phyloP scores from a whole-genome alignment of 768 basidiomycete species.

The Suillus cothurnatus region DNA sequence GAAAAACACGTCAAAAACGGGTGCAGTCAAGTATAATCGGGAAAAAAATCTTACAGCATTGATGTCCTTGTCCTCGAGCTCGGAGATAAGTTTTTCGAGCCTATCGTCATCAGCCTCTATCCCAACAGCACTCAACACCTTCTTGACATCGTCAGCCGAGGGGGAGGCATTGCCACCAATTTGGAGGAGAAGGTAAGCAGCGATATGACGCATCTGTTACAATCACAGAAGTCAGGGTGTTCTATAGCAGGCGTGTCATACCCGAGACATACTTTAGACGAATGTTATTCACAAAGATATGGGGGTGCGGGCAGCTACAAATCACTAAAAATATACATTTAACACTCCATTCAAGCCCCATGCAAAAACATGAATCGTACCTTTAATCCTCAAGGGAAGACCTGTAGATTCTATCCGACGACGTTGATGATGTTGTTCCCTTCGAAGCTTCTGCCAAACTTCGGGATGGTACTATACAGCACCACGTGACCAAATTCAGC shows the following conservation, averaged over 20 bases:
- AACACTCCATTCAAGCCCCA: background rate
- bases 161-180: constrained; percentile 91
- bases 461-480: constrained; percentile 59
- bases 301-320: constrained; percentile 81
- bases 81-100: constrained; percentile 80
- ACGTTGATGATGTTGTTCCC: constrained; percentile 35
- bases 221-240: constrained; percentile 5
- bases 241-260: background rate
- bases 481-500: constrained; percentile 47
- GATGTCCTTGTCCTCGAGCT: constrained; percentile 90
- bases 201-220: constrained; percentile 84
- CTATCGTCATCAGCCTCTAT: constrained; percentile 86
- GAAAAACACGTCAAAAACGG: constrained; percentile 4
- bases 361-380: constrained; percentile 20
- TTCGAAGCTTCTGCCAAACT: constrained; percentile 12
- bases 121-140: constrained; percentile 82
- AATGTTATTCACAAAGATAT: constrained; percentile 19
- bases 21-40: background rate
- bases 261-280: constrained; percentile 45
- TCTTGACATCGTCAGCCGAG: constrained; percentile 84
- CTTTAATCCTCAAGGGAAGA: constrained; percentile 94
- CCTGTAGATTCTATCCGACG: constrained; percentile 90
- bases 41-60: constrained; percentile 55
- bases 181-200: constrained; percentile 97
- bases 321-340: constrained; percentile 57